Percentiles rank a stretch among this genome's conserved stretches.
These are phyloP conservation scores for Takakia lepidozioides DNA, from an alignment of 225 moss, liverwort and hornwort species.

Conservation along the genomic window DNA sequence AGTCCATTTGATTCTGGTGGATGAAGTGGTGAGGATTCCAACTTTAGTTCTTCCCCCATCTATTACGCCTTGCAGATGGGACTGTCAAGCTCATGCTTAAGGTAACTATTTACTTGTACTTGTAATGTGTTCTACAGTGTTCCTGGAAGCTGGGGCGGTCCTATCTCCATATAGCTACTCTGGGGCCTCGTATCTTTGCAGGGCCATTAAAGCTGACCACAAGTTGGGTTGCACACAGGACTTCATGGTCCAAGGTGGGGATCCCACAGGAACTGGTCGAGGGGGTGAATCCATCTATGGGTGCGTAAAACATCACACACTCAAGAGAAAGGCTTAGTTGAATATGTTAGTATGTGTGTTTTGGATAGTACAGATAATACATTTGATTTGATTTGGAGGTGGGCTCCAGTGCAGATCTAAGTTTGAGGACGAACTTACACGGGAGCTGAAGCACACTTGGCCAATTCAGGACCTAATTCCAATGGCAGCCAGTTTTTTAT, in stretches of 20 bases:
- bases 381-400: no score
- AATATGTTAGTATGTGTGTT: no score
- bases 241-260: constrained; percentile 81
- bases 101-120: background rate
- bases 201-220: background rate
- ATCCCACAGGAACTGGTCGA: constrained; percentile 70
- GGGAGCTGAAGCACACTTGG: constrained; percentile 65
- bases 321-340: background rate
- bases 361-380: constrained; percentile 13
- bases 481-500: constrained; percentile 86
- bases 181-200: no score
- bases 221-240: constrained; percentile 22
- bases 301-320: constrained; percentile 12
- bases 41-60: no score
- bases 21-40: no score
- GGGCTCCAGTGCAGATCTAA: constrained; percentile 41
- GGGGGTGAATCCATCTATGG: constrained; percentile 84
- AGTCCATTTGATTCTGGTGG: no score
- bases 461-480: constrained; percentile 63
- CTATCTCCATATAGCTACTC: no score
- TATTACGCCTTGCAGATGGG: no score
- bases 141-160: no score
- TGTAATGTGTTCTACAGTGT: background rate
- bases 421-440: constrained; percentile 64
- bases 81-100: background rate